Base-by-base conservation (phyloP, 805 yeast species). In the Phaffomyces opuntiae region DNA sequence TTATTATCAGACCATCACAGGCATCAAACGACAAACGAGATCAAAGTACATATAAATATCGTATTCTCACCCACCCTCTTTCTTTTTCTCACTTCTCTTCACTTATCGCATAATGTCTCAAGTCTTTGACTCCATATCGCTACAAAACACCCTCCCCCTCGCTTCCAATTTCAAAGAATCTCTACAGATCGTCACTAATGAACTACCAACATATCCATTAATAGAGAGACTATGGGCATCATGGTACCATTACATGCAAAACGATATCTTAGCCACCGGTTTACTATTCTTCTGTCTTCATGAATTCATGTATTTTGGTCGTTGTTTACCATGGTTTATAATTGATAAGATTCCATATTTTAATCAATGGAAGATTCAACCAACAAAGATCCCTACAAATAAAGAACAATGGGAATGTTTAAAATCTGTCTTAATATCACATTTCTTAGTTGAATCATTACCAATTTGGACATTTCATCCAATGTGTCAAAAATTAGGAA, bases 401-500 rank as follows among this genome's bases (percentile, higher is more conserved):
- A 74, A 75, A 62, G 96, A 91, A 69, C 97, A 91, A 65, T 80
- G 95, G 90, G 89, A 87, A 66, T 91, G 99, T 67, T 72, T 87
- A 56, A 85, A 87, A 65, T 71, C 85, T 27, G 97, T 91, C 31
- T 68, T 93, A 46, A 76, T 80, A 41, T 84, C 95, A 4, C 99
- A 91, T 69, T 81, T 89, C 66, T 67, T 91, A 52, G 95, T 91
- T 43, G 99, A 91, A 72, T 96, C 96, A 6, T 73, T 93, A 50
- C 98, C 97, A 46, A 93, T 91, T 55, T 91, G 96, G 96, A 83
- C 89, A 43, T 91, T 91, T 80, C 97, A 91, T 66, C 96, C 96
- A 50, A 69, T 91, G 61, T 87, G 96, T 69, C 79, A 81, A 59
- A 72, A 74, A 56, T 74, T 91, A 51, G 95, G 95, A 51, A 85